Evolutionary conservation across 2,329 filamentous ascomycete species (phyloP), one percentile per base, ranked within the genome.

Genomic region (Biscogniauxia mediterranea): DNA sequence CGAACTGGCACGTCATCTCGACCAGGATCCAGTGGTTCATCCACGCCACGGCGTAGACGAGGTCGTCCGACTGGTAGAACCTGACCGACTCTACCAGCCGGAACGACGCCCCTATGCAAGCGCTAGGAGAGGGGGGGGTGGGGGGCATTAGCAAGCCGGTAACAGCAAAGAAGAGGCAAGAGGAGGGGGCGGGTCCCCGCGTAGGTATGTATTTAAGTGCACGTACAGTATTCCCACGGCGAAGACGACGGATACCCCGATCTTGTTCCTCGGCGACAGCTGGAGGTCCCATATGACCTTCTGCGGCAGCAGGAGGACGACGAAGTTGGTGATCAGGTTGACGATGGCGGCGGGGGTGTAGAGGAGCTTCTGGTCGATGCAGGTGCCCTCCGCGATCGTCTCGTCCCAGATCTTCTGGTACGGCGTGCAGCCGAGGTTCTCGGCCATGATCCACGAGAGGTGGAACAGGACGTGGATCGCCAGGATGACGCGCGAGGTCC

Each of bases 341-440:
- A 79, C 66, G 3, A 71, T 74, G 0, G 78, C 77, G 50, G 78
- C 76, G 49, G 73, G 68, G n/a, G 80, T 69, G 64, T 79, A 78
- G 62, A 78, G 75, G 8, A 74, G 67, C 49, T 77, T 76, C 51
- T 76, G 73, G 52, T 77, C 64, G 51, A 80, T 70, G 64, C 79
- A 81, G 1, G 23, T 51, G 2, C 69, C 72, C 1, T 32, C 75
- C 59, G 58, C 4, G 15, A 65, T 23, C 6, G 57, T 58, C n/a
- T 56, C 52, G 52, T 73, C 66, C 72, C 71, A 75, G 6, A 70
- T 67, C 38, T 59, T 68, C 17, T 55, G 38, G 15, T 70, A 54
- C 0, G 73, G 73, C 5, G 54, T 58, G 58, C 73, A 75, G 25
- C 72, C 64, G 32, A 74, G 66, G 28, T 71, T 68, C 23, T 69